Evolutionary conservation across 371 early-diverging fungal genomes (phyloP).

Genomic region (Mucor lusitanicus): DNA sequence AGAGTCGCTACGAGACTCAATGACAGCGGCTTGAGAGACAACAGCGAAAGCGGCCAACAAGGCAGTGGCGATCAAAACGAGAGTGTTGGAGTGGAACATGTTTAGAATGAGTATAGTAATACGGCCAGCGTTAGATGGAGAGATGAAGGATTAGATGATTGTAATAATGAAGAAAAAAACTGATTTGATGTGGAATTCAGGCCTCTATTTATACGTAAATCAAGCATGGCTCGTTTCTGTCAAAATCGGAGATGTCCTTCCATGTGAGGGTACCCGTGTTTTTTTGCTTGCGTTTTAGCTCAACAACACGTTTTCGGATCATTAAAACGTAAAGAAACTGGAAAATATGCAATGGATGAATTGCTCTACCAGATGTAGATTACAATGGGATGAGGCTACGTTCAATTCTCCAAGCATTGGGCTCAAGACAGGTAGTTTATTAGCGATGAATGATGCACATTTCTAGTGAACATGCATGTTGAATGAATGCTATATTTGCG

Average conservation of each 20-base stretch:
- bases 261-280: not conserved
- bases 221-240: not conserved
- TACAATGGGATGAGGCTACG: not conserved
- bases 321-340: not conserved
- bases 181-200: not conserved
- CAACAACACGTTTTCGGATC: not conserved
- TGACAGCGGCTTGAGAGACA: conserved; percentile 12
- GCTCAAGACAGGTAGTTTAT: not conserved
- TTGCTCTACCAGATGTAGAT: not conserved
- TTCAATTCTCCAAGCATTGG: not conserved
- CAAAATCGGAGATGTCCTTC: conserved; percentile 1
- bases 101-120: not conserved
- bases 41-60: not conserved
- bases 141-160: not conserved
- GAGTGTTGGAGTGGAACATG: not conserved
- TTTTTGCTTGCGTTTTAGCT: not conserved
- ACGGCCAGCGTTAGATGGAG: conserved; percentile 4
- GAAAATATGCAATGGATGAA: not conserved
- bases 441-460: not conserved
- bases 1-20: conserved; percentile 14
- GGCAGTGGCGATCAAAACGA: not conserved
- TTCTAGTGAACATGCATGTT: not conserved
- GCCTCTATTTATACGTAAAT: not conserved
- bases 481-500: not conserved
- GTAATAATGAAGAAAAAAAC: conserved; percentile 1